A percentile compares a stretch with the other conserved stretches of the same genome.
Evolutionary conservation across 1,284 basidiomycete genomes (phyloP).

Genomic region (Neonothopanus nambi): DNA sequence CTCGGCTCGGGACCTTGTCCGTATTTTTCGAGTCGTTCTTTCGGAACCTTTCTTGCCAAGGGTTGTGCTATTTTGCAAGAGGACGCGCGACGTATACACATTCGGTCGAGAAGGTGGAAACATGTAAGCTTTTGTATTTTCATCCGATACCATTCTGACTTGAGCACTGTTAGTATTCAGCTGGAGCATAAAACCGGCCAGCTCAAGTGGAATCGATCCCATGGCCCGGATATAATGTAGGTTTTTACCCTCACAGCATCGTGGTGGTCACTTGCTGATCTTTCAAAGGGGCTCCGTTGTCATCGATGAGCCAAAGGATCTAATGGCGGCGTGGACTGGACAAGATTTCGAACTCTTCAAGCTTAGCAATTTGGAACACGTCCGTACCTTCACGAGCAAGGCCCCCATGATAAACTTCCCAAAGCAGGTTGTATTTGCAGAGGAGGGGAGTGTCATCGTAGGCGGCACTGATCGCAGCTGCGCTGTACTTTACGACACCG

Average conservation of each 20-base stretch:
- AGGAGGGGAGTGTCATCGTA: background rate
- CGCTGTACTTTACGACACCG: background rate
- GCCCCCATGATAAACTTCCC: background rate
- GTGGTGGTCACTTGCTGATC: background rate
- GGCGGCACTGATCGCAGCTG: constrained; percentile 7
- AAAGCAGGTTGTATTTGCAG: constrained; percentile 8
- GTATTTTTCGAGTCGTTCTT: background rate
- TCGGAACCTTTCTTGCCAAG: background rate
- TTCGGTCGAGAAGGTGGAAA: background rate
- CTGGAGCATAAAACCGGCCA: background rate
- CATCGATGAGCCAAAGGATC: background rate
- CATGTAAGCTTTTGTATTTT: background rate
- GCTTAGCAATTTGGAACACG: background rate
- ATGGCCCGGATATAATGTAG: too few species aligned
- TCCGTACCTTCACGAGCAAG: background rate
- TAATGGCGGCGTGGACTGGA: constrained; percentile 1
- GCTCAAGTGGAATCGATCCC: background rate
- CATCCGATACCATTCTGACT: background rate
- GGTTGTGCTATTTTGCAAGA: background rate
- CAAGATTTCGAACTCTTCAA: constrained; percentile 1
- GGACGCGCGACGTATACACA: background rate
- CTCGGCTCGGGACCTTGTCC: background rate
- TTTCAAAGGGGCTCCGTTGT: constrained; percentile 6
- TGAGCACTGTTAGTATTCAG: background rate
- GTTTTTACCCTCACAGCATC: background rate